A percentile compares a stretch with the other conserved stretches of the same genome.
These are phyloP conservation scores for Brassica incana DNA, from an alignment of 345 rosid species.

Conservation along the genomic window DNA sequence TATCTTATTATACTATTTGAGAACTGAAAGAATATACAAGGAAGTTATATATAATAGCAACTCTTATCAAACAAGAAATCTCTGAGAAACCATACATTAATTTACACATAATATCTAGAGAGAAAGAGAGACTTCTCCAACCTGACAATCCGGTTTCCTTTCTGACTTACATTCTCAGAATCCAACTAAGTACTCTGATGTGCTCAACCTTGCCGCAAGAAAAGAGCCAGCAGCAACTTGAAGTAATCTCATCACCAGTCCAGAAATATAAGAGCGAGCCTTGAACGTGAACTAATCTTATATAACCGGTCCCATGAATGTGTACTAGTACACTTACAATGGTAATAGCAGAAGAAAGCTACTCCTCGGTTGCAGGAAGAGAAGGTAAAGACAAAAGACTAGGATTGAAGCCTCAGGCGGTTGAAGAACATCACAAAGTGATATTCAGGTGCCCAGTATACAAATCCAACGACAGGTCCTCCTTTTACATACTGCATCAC, in stretches of 20 bases:
- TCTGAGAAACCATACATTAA: conserved; percentile 10
- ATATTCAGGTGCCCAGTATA: conserved; percentile 96
- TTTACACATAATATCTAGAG: conserved; percentile 21
- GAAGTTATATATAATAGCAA: not conserved
- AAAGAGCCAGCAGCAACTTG: not conserved
- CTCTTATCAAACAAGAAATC: conserved; percentile 18
- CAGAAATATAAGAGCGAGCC: not conserved
- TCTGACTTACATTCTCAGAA: conserved; percentile 10
- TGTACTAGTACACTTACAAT: conserved; percentile 23
- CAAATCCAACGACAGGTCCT: conserved; percentile 91
- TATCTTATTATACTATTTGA: not conserved
- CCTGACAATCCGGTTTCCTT: conserved; percentile 25
- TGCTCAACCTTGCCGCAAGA: conserved; percentile 5
- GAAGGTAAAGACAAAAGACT: conserved; percentile 25
- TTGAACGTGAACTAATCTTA: conserved; percentile 10
- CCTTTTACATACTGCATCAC: conserved; percentile 76
- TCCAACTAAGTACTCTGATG: not conserved
- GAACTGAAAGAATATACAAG: not conserved
- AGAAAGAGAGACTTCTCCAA: conserved; percentile 14
- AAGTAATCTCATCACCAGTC: conserved; percentile 5
- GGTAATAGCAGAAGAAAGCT: conserved; percentile 1
- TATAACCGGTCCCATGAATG: conserved; percentile 2
- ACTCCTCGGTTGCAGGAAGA: conserved; percentile 35
- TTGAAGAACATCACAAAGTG: conserved; percentile 92
- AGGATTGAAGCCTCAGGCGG: conserved; percentile 74